These are phyloP conservation scores for Kluyveromyces sp. DNA, from an alignment of 1,139 yeast species.

Conservation along the genomic window DNA sequence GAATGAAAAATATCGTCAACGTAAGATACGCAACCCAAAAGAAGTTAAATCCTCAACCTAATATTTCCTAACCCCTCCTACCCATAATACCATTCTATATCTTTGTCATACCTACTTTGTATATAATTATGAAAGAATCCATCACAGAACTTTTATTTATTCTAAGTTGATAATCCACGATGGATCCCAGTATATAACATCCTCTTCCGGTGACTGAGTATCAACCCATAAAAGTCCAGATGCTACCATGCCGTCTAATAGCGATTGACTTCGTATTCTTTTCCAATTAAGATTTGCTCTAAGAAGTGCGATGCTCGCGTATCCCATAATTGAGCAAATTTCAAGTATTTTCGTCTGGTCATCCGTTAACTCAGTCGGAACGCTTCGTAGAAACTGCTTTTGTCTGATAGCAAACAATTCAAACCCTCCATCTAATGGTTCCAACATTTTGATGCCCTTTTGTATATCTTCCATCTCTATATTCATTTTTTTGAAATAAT, in stretches of 20 bases:
- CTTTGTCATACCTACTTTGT: too few relatives aligned
- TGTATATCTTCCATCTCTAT: slow-evolving; percentile 43
- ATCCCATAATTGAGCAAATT: slow-evolving; percentile 66
- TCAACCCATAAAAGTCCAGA: slow-evolving; percentile 84
- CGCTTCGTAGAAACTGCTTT: slow-evolving; percentile 38
- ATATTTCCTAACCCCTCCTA: too few relatives aligned
- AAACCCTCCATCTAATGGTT: slow-evolving; percentile 40
- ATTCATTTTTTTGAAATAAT: slow-evolving; percentile 31
- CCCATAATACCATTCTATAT: too few relatives aligned
- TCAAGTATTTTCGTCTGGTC: slow-evolving; percentile 70
- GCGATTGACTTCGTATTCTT: slow-evolving; percentile 48
- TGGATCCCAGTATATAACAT: slow-evolving; percentile 58
- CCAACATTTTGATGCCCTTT: slow-evolving; percentile 38
- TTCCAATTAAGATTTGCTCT: slow-evolving; percentile 74
- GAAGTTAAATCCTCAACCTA: too few relatives aligned
- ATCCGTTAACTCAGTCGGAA: slow-evolving; percentile 44
- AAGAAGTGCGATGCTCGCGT: slow-evolving; percentile 54
- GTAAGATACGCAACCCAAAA: slow-evolving; percentile 23
- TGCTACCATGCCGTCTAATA: slow-evolving; percentile 70
- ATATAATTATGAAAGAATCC: too few relatives aligned
- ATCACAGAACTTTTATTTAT: neutral
- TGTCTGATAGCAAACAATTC: slow-evolving; percentile 36
- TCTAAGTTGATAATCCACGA: slow-evolving; percentile 34
- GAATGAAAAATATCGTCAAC: slow-evolving; percentile 55
- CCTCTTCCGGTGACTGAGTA: slow-evolving; percentile 36